phyloP scores from a whole-genome alignment of 768 basidiomycete species.

The Leccinum ochraceum region DNA sequence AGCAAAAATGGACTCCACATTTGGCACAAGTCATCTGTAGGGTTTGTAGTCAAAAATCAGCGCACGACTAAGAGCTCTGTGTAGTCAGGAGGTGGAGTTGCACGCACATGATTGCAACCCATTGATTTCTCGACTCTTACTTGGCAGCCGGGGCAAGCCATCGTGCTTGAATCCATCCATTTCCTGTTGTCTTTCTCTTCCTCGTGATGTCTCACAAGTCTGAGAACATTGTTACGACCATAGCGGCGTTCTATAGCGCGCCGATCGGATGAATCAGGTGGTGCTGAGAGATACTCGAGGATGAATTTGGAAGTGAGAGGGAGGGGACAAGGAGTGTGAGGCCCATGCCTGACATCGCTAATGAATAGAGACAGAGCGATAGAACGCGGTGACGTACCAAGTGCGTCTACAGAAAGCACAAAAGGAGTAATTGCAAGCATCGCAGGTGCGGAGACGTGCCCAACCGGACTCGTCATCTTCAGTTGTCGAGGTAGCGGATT shows the following conservation, averaged over 20 bases:
- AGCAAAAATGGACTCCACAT: slow-evolving; percentile 80
- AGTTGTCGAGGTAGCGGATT: slow-evolving; percentile 18
- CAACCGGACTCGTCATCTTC: slow-evolving; percentile 62
- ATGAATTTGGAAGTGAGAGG: slow-evolving; percentile 66
- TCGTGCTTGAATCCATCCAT: slow-evolving; percentile 73
- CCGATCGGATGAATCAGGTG: slow-evolving; percentile 53
- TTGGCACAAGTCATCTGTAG: slow-evolving; percentile 75
- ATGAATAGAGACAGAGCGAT: slow-evolving; percentile 5
- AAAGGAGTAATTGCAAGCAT: slow-evolving; percentile 73
- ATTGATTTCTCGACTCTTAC: slow-evolving; percentile 72
- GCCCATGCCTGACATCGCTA: slow-evolving; percentile 69
- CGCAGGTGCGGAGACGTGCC: slow-evolving; percentile 72
- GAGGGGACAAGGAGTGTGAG: slow-evolving; percentile 68
- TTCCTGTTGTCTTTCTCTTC: slow-evolving; percentile 75
- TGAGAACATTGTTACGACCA: slow-evolving; percentile 60
- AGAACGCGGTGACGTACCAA: slow-evolving; percentile 50
- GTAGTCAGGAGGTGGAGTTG: neutral
- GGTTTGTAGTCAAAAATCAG: slow-evolving; percentile 5
- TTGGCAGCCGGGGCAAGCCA: slow-evolving; percentile 70
- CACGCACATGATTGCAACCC: slow-evolving; percentile 87
- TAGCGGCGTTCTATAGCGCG: slow-evolving; percentile 58
- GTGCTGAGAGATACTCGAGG: slow-evolving; percentile 61
- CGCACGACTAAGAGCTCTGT: neutral
- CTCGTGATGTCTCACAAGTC: slow-evolving; percentile 60
- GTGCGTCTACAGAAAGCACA: slow-evolving; percentile 81